phyloP scores from a whole-genome alignment of 805 yeast genomes.

The Yarrowia yakushimensis region DNA sequence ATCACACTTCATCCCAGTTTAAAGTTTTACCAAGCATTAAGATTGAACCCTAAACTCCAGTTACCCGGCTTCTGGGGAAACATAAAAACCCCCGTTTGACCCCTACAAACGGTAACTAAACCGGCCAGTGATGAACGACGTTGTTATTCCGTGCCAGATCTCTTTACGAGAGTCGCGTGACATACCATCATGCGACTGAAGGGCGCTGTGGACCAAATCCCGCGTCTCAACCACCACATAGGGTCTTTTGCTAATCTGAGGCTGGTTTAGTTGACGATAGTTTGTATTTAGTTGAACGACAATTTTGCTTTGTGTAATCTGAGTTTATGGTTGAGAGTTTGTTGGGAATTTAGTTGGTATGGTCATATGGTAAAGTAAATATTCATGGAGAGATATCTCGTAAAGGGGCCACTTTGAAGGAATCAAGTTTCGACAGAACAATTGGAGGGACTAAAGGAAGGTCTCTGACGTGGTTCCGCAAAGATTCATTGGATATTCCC shows the following conservation, averaged over 20 bases:
- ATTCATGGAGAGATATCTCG: no score
- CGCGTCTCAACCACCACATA: conserved; percentile 17
- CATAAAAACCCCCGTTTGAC: background rate
- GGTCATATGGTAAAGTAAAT: no score
- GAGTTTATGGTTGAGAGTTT: no score
- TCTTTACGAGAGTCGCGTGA: conserved; percentile 10
- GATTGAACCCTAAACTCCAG: background rate
- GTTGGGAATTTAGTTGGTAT: background rate
- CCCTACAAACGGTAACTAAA: background rate
- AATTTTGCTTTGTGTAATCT: no score
- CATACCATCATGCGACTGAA: conserved; percentile 21
- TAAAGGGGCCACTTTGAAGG: no score
- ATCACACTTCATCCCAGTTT: background rate
- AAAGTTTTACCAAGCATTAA: background rate
- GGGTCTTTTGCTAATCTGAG: conserved; percentile 15
- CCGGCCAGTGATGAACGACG: conserved; percentile 24
- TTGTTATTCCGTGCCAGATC: conserved; percentile 23
- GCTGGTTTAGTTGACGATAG: background rate
- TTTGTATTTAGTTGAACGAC: background rate
- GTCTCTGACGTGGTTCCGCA: no score
- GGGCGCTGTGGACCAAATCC: conserved; percentile 24
- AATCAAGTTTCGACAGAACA: no score
- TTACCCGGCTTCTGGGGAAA: background rate
- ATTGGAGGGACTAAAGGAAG: no score
- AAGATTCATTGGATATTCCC: no score